Base-by-base conservation (phyloP, 2,329 filamentous ascomycete genomes). In the Fusarium sp. region DNA sequence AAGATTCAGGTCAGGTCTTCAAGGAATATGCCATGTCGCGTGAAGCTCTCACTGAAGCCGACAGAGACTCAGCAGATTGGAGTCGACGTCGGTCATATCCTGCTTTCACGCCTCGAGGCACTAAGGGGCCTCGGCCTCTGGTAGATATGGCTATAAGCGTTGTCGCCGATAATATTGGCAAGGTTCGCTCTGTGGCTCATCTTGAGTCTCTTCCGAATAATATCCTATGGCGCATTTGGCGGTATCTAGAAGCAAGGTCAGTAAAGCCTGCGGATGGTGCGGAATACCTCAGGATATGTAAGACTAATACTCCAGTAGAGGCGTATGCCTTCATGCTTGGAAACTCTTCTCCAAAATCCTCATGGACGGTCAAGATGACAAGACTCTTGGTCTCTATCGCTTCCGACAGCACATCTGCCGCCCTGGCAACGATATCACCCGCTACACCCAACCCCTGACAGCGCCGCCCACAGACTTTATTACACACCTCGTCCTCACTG, bases 241-340 rank as follows among this genome's bases (percentile, higher is more conserved):
- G 75, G n/a, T 76, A 81, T 47, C 70, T 83, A 5, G 77, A 81
- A 53, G 77, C 79, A 55, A 78, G 80, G 80, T 81, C 33, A 42
- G 78, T 76, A 9, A 49, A 42, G 8, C 21, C 18, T 23, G 31
- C 47, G 49, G 44, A 56, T 38, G 23, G 48, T 28, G 23, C 41
- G 43, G 55, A 29, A 56, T 26, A n/a, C 33, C 16, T n/a, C 31
- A n/a, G 29, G 38, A n/a, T 8, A 23, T 35, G 18, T 42, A 39
- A 35, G 29, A 54, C 55, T 65, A 8, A 63, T 35, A 28, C 20
- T 24, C 9, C 9, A 23, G 15, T 43, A 80, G 79, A 65, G 79
- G 80, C 6, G 74, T 77, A 15, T 79, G 77, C 54, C 73, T 82
- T 21, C 80, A 82, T 48, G 80, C 78, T 2, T 82, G 81, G 81